Evolutionary conservation across 2,329 filamentous ascomycete genomes (phyloP).

Genomic region (Talaromyces verruculosus): DNA sequence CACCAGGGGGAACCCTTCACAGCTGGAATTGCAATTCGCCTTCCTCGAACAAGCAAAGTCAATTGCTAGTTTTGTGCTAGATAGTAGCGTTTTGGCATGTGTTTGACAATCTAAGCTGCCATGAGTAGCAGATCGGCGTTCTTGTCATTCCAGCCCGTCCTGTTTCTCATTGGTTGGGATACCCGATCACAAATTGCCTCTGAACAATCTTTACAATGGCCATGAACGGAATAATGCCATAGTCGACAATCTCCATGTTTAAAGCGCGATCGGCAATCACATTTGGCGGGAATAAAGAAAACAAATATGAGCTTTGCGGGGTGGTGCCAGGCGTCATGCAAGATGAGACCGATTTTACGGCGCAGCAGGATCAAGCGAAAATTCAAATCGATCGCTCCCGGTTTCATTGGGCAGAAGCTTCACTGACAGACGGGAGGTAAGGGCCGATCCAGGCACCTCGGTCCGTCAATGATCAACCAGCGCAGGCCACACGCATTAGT

Average conservation of each 20-base stretch:
- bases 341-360: slow-evolving; percentile 19
- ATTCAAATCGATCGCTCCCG: slow-evolving; percentile 11
- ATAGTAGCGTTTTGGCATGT: background rate
- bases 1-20: background rate
- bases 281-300: slow-evolving; percentile 3
- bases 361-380: slow-evolving; percentile 8
- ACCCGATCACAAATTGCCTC: background rate
- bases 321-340: slow-evolving; percentile 16
- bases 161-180: background rate
- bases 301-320: slow-evolving; percentile 15
- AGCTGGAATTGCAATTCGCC: slow-evolving; percentile 8
- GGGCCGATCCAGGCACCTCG: slow-evolving; percentile 27
- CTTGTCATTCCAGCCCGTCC: background rate
- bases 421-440: slow-evolving; percentile 25
- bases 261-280: slow-evolving; percentile 7
- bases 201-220: background rate
- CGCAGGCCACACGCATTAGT: slow-evolving; percentile 11
- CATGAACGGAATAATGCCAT: background rate
- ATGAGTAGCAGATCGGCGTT: slow-evolving; percentile 7
- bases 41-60: slow-evolving; percentile 9
- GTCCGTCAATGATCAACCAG: slow-evolving; percentile 19
- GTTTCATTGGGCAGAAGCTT: slow-evolving; percentile 19
- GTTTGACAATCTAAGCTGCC: slow-evolving; percentile 2
- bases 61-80: background rate
- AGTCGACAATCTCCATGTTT: background rate